Base-by-base conservation (phyloP, 208 protist genomes). In the Leishmania lainsoni region DNA sequence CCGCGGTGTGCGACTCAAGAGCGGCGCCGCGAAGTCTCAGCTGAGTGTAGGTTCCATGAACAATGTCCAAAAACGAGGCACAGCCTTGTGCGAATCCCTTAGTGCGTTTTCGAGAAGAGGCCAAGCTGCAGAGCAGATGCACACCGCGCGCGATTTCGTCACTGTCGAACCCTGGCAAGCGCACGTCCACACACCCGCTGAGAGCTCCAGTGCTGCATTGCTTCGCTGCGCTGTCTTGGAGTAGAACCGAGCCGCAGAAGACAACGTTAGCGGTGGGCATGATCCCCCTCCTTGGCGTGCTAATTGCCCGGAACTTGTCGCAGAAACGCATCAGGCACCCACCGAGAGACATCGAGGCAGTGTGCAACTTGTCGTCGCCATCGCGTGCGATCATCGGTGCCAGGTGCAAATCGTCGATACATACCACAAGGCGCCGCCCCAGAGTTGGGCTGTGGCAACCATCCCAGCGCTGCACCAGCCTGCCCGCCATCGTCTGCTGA, bases 351-450 rank as follows among this genome's bases (percentile, higher is more conserved):
- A 66, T 45, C 39, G 74, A 26, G 74, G 29, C 52, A 39, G 32
- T 77, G 16, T 61, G 42, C 12, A 45, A 14, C 51, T 66, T 39
- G 35, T 22, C 78, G 54, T 63, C 59, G 4, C 68, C 56, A 39
- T 81, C 80, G 76, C 20, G n/a, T 56, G 45, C 17, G 20, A 80
- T 52, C 35, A 61, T 35, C 26, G 79, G 87, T 12, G 86, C 86
- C 51, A 96, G 78, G 78, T 96, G 89, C n/a, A 96, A 81, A 86
- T 97, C 94, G 75, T 97, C 94, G 42, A 97, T 91, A 84, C 90
- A 95, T 45, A 97, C 84, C 4, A 96, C 86, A n/a, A 97, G 81
- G 29, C 89, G 91, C 26, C 87, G 86, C 14, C 92, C 94, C 22
- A 93, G 56, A 52, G 83, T 85, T 48, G 94, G 92, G 5, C 89